Evolutionary conservation across 2,329 filamentous ascomycete genomes (phyloP).

Genomic region (Celoporthe dispersa): DNA sequence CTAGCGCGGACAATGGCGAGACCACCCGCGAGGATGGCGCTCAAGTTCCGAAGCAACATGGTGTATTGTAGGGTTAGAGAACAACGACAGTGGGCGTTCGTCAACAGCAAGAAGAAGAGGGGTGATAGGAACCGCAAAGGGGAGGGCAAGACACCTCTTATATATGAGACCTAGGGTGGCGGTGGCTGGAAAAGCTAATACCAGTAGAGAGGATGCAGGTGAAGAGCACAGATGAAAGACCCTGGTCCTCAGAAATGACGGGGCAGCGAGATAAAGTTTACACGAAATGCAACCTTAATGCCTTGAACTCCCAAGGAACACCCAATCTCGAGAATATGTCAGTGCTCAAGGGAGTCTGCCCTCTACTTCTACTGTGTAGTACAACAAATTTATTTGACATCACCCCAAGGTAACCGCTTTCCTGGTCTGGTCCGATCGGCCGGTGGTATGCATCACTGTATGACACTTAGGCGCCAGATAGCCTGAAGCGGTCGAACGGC

Average conservation of each 20-base stretch:
- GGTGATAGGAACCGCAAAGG: background rate
- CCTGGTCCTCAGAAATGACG: background rate
- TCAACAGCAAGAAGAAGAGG: background rate
- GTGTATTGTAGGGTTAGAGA: background rate
- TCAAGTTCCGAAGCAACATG: constrained; percentile 19
- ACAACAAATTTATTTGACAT: background rate
- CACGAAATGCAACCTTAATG: background rate
- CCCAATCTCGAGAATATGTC: background rate
- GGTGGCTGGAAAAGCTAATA: background rate
- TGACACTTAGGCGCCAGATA: background rate
- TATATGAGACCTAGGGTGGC: background rate
- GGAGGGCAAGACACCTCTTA: background rate
- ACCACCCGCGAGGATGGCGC: constrained; percentile 19
- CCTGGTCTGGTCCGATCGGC: background rate
- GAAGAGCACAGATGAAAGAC: no score
- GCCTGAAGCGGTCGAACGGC: background rate
- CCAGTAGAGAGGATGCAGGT: no score
- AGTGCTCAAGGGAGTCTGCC: background rate
- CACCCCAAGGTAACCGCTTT: background rate
- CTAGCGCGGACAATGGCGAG: constrained; percentile 11
- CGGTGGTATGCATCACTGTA: background rate
- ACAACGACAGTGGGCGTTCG: background rate
- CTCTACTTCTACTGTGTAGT: no score
- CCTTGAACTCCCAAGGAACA: background rate
- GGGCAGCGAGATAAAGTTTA: background rate